These are phyloP conservation scores for Steccherinum ochraceum DNA, from an alignment of 768 basidiomycete species.

Conservation along the genomic window DNA sequence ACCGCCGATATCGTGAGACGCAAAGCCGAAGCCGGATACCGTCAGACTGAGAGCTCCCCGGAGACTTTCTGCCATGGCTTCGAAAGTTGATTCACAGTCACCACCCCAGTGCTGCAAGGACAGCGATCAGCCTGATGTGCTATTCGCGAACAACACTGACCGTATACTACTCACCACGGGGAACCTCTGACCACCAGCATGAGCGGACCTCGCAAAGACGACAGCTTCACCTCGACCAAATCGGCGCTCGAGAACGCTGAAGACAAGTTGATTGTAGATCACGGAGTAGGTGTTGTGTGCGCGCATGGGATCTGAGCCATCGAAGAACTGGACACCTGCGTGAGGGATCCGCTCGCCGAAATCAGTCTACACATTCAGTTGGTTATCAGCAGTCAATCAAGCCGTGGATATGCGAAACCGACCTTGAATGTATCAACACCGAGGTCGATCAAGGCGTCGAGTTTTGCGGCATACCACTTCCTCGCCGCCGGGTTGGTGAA, in stretches of 20 bases:
- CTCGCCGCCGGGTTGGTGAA: slow-evolving; percentile 50
- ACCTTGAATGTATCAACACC: slow-evolving; percentile 51
- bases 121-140: neutral
- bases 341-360: slow-evolving; percentile 78
- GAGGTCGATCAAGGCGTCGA: slow-evolving; percentile 37
- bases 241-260: slow-evolving; percentile 47
- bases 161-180: slow-evolving; percentile 29
- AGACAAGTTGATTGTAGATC: slow-evolving; percentile 67
- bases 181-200: slow-evolving; percentile 62
- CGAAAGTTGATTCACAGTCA: slow-evolving; percentile 71
- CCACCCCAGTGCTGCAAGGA: slow-evolving; percentile 57
- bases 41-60: slow-evolving; percentile 63
- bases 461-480: slow-evolving; percentile 40
- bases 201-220: slow-evolving; percentile 61
- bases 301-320: slow-evolving; percentile 61
- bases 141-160: neutral
- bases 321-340: slow-evolving; percentile 51
- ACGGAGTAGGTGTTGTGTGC: slow-evolving; percentile 72
- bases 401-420: neutral
- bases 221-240: slow-evolving; percentile 63
- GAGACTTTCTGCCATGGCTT: slow-evolving; percentile 73
- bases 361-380: slow-evolving; percentile 50
- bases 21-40: slow-evolving; percentile 63
- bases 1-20: slow-evolving; percentile 73
- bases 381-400: neutral